A percentile compares a stretch with the other conserved stretches of the same genome.
These are phyloP conservation scores for Xylaria sp. DNA, from an alignment of 2,329 filamentous ascomycete species.

Conservation along the genomic window DNA sequence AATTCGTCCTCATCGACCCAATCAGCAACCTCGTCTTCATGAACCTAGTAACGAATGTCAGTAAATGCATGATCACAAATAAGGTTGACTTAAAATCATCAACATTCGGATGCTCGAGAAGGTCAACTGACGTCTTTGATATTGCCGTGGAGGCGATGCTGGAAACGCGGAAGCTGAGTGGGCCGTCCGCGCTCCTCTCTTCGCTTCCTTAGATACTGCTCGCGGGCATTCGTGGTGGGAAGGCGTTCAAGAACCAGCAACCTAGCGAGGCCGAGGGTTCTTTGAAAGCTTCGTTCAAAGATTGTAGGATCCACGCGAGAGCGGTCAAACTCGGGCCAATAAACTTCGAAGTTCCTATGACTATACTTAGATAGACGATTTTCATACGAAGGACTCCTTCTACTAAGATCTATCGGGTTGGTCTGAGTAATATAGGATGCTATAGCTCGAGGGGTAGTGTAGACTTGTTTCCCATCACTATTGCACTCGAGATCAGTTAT, in stretches of 20 bases:
- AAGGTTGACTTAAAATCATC: not conserved
- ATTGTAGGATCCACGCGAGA: constrained; percentile 85
- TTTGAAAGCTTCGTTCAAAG: constrained; percentile 81
- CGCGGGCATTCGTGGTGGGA: constrained; percentile 73
- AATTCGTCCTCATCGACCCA: constrained; percentile 82
- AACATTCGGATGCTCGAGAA: not conserved
- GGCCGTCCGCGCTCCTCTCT: constrained; percentile 79
- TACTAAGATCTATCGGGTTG: constrained; percentile 81
- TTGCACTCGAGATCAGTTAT: not conserved
- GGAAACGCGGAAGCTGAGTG: constrained; percentile 55
- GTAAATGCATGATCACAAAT: not conserved
- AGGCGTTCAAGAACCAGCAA: constrained; percentile 83
- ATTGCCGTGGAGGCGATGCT: constrained; percentile 67
- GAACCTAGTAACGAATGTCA: constrained; percentile 47
- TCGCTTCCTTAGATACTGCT: constrained; percentile 75
- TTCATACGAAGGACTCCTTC: constrained; percentile 87
- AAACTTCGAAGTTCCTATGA: constrained; percentile 84
- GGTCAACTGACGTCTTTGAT: constrained; percentile 68
- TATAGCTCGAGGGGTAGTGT: constrained; percentile 78
- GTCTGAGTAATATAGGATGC: constrained; percentile 83
- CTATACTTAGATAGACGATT: constrained; percentile 88
- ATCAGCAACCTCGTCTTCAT: constrained; percentile 84
- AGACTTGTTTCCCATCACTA: constrained; percentile 79
- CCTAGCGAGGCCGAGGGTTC: constrained; percentile 80
- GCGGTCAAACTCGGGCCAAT: constrained; percentile 79